phyloP scores from a whole-genome alignment of 352 stramenopile genomes.

The Pythium monospermum region DNA sequence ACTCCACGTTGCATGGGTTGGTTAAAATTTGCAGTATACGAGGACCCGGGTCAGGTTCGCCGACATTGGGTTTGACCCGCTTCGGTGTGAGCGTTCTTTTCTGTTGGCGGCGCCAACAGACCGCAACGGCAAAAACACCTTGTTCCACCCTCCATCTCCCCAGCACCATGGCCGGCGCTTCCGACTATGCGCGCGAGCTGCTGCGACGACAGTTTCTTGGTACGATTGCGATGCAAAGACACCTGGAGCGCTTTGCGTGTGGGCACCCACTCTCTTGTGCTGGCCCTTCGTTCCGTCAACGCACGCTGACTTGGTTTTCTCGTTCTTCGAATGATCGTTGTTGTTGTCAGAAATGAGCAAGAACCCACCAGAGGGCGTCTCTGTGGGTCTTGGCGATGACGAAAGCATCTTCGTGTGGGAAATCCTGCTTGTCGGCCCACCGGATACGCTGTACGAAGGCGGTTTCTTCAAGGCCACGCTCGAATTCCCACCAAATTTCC shows the following conservation, averaged over 20 bases:
- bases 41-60: too few species aligned
- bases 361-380: constrained; percentile 98
- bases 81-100: too few species aligned
- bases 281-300: not conserved
- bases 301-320: not conserved
- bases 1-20: too few species aligned
- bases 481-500: constrained; percentile 97
- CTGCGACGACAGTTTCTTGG: constrained; percentile 77
- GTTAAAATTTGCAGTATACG: too few species aligned
- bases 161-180: constrained; percentile 15
- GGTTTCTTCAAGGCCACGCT: constrained; percentile 98
- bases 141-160: too few species aligned
- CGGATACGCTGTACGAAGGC: constrained; percentile 94
- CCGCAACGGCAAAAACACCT: not conserved
- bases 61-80: too few species aligned
- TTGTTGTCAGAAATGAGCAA: constrained; percentile 98
- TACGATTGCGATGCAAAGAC: too few species aligned
- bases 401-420: constrained; percentile 99
- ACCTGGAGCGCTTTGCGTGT: constrained; percentile 3
- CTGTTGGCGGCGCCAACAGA: too few species aligned
- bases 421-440: constrained; percentile 96
- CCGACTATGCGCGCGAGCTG: constrained; percentile 76
- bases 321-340: too few species aligned
- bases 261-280: too few species aligned
- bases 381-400: constrained; percentile 96